Conservation (phyloP, 306 rosid species). For the Vigna hirtella region DNA sequence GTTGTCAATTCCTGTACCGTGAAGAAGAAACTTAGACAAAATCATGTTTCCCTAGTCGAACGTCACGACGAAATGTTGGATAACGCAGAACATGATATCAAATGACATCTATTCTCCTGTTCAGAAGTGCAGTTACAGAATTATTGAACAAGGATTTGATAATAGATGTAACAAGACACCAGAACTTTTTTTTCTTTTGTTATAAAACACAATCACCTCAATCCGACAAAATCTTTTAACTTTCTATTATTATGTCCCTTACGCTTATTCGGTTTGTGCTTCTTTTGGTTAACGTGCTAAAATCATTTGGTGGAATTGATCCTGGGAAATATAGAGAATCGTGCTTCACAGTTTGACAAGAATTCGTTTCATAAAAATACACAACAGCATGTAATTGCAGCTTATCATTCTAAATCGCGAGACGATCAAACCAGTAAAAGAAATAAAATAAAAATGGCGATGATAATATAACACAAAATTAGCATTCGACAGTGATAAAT, state of each 20-base stretch:
- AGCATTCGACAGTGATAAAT: constrained; percentile 30
- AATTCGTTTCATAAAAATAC: neutral
- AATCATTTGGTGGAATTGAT: neutral
- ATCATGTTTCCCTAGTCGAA: neutral
- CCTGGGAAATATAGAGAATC: neutral
- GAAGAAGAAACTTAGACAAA: neutral
- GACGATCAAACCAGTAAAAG: constrained; percentile 14
- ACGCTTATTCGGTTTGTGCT: neutral
- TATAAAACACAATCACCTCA: too few relatives aligned
- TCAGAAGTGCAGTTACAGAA: neutral
- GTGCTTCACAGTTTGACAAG: neutral
- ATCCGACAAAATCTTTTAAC: neutral
- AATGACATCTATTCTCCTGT: neutral
- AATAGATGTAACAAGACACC: neutral
- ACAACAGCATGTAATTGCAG: neutral
- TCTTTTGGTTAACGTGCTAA: neutral
- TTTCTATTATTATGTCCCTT: neutral
- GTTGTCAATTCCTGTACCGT: too few relatives aligned
- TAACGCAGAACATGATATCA: neutral
- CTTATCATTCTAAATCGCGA: constrained; percentile 30
- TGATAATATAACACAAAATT: constrained; percentile 22
- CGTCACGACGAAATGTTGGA: neutral
- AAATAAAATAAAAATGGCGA: neutral
- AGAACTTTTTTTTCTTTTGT: neutral
- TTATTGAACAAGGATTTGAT: neutral